Base-by-base conservation (phyloP, 2,329 filamentous ascomycete species). In the Cadophora gregata region DNA sequence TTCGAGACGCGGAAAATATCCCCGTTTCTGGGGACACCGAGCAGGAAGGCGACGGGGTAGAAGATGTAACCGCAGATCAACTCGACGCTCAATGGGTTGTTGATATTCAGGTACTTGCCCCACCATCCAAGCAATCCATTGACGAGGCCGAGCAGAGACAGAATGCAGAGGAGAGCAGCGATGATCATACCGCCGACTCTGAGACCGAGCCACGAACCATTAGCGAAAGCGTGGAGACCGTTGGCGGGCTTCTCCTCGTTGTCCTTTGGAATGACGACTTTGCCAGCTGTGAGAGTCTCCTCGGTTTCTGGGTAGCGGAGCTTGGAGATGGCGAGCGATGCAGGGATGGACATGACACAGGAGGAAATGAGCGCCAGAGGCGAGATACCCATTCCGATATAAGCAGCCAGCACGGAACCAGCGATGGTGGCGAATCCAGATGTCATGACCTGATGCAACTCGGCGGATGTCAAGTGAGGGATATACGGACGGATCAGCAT, bases 281-380 rank as follows among this genome's bases (percentile, higher is more conserved):
- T 87, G 65, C 93, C 93, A 4, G 92, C 90, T 0, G 93, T 97
- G 42, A 97, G 83, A 0, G 93, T 92, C 79, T 95, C 91, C 78
- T 97, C 93, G 3, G 88, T 90, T 81, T 97, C 94, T 2, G 94
- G 94, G 78, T 91, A 97, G 65, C 94, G 90, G 74, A 97, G 85
- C 81, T 97, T 97, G 70, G 91, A 95, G 68, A 96, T 89, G 60
- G 93, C 93, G 16, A 97, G 85, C 3, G 93, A 96, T 0, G 93
- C 93, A 0, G 94, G 94, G 70, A 97, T 97, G 74, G 91, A 94
- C 94, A 97, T 97, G 78, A 97, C 93, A 77, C 93, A 97, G 8
- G 92, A 94, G 1, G 93, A 97, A 31, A 97, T 90, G 56, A 97
- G 84, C 3, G 92, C 93, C 78, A 96, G 91, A 0, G 92, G 84